Conservation (phyloP, 495 filamentous ascomycete genomes). For the Hypoxylon fragiforme region DNA sequence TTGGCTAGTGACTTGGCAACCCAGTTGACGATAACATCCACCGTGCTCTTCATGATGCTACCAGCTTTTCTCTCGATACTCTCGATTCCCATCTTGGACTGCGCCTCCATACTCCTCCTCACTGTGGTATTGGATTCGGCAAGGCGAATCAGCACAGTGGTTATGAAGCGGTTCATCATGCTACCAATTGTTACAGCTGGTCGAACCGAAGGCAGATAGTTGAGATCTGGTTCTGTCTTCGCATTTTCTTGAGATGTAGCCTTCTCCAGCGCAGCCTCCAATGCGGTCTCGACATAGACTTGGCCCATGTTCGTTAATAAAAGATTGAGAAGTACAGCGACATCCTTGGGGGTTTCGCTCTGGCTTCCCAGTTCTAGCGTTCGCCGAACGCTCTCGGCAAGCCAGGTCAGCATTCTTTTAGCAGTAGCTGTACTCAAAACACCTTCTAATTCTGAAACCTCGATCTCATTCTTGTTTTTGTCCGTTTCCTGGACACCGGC, state of each 20-base stretch:
- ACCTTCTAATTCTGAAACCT: conserved; percentile 87
- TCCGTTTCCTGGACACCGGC: conserved; percentile 67
- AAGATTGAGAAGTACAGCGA: conserved; percentile 80
- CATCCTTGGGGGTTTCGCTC: conserved; percentile 91
- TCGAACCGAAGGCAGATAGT: conserved; percentile 75
- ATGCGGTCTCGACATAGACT: conserved; percentile 89
- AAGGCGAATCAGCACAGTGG: conserved; percentile 86
- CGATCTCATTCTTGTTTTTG: conserved; percentile 72
- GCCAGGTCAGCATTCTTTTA: conserved; percentile 97
- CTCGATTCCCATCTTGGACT: conserved; percentile 69
- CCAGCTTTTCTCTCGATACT: conserved; percentile 89
- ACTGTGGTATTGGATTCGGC: conserved; percentile 86
- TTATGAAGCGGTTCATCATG: conserved; percentile 87
- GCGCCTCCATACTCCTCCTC: conserved; percentile 86
- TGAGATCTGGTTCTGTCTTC: conserved; percentile 86
- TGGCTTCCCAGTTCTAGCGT: conserved; percentile 84
- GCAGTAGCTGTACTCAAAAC: conserved; percentile 78
- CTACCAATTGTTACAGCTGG: conserved; percentile 87
- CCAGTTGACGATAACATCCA: conserved; percentile 83
- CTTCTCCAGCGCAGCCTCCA: conserved; percentile 81
- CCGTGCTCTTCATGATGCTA: conserved; percentile 78
- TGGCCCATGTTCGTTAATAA: conserved; percentile 89
- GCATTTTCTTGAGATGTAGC: conserved; percentile 73
- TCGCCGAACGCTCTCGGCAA: conserved; percentile 93
- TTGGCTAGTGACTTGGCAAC: conserved; percentile 69